Percentiles rank a stretch among this genome's conserved stretches.
Conservation (phyloP, 129 eudicot species). For the Pittosporum tobira region DNA sequence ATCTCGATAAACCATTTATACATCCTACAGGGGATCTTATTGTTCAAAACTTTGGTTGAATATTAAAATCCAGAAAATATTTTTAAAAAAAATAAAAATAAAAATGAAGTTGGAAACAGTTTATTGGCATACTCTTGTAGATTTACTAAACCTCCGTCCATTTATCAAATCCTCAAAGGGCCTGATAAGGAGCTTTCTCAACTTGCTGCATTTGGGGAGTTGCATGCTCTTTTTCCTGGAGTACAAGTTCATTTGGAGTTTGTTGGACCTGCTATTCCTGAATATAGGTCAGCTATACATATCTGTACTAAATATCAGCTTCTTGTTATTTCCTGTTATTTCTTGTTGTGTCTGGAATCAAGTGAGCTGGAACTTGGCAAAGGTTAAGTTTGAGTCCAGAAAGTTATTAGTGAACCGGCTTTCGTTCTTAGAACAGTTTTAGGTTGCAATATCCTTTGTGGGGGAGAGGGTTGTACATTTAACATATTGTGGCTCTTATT, state of each 20-base stretch:
- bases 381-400: neutral
- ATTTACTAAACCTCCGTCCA: conserved; percentile 9
- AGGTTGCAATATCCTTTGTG: neutral
- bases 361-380: neutral
- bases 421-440: neutral
- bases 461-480: neutral
- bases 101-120: too few species aligned
- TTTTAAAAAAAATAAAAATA: too few species aligned
- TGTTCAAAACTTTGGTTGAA: too few species aligned
- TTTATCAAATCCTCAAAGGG: conserved; percentile 30
- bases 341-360: neutral
- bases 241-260: conserved; percentile 48
- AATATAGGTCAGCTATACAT: conserved; percentile 34
- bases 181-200: conserved; percentile 84
- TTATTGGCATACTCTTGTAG: neutral
- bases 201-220: conserved; percentile 60
- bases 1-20: too few species aligned
- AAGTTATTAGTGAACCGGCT: neutral
- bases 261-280: conserved; percentile 72
- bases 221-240: conserved; percentile 76
- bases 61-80: too few species aligned
- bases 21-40: too few species aligned
- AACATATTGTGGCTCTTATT: neutral
- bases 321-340: too few species aligned
- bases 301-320: neutral